Evolutionary conservation across 2,329 filamentous ascomycete species (phyloP), one percentile per base, ranked within the genome.

Genomic region (Trichoderma sp.): DNA sequence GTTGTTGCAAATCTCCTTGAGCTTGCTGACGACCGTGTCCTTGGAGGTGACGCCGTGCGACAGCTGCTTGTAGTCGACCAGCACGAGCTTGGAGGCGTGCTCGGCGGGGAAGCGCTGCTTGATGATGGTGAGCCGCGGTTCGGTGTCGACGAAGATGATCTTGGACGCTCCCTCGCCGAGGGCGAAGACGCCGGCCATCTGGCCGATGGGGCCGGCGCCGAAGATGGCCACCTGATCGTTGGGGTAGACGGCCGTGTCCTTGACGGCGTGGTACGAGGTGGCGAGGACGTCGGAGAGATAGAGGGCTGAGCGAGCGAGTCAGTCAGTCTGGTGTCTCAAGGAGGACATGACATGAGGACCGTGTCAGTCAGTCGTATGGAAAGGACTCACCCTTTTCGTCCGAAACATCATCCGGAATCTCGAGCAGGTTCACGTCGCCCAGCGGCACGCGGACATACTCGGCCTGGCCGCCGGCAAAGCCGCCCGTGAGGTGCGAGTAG

Each of bases 381-480:
- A 3, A 5, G 17, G 17, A 12, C 70, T 66, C 61, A 75, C 76
- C 90, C 78, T 94, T 93, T 80, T 96, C 93, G 72, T 96, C 92
- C 0, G 92, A 90, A 0, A 96, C 89, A 69, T 85, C 84, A 62
- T 90, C 88, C 1, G 93, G 92, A 6, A 96, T 85, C 71, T 89
- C 87, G 14, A 96, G 82, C 24, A 96, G 80, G 73, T 96, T 96
- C 66, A 92, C 88, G 70, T 95, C 90, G 30, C 87, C 92, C 34
- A 88, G 85, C 0, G 93, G 92, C 7, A 96, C 91, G 7, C 92
- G 85, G 0, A 93, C 89, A 72, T 92, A 96, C 78, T 96, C 93
- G 4, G 92, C 90, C 76, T 96, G 93, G 0, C 92, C 92, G 56
- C 93, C 92, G 0, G 92, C 91, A 73, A 94, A 96, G 0, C 93